Base-by-base conservation (phyloP, 805 yeast species). In the Lipomyces sp. region DNA sequence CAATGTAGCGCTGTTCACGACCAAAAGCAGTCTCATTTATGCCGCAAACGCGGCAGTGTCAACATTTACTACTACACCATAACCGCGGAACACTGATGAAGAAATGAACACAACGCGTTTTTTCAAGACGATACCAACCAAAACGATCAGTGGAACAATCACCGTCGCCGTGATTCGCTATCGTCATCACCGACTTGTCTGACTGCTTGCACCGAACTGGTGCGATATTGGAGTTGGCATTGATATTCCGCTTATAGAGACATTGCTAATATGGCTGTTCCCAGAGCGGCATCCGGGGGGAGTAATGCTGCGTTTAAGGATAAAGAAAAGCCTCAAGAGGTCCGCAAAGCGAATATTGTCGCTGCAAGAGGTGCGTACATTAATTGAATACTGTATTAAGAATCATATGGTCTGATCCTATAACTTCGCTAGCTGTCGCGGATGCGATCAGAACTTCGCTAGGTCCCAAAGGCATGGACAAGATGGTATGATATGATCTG, bases 401-500 rank as follows among this genome's bases (percentile, higher is more conserved):
- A 10, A 50, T 24, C 24, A 24, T 24, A 13, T 10, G 4, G 11
- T 35, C 13, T 32, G 15, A 30, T 15, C 33, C 11, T 13, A 33
- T 15, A 35, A 18, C 10, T 32, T 45, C 3, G 24, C 24, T 32
- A 74, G 97, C 97, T 4, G 97, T 92, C 33, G 92, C 97, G 2
- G 97, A 92, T 78, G 97, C 97, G 58, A 90, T 92, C 74, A 85
- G 97, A 78, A 93, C 98, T 4, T 89, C 98, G 15, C 82, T 95
- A 66, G 99, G 99, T 29, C 99, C 99, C 64, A 94, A 92, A 79
- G 99, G 99, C 68, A 95, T 95, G 99, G 99, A 95, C 79, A 95
- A 95, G 82, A 94, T 95, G 98, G 80, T 80, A 57, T 63, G 29
- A 51, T 4, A 18, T 18, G 53, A 35, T 18, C 29, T 32, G 59